phyloP scores from a whole-genome alignment of 805 yeast genomes.

The Metschnikowia hibisci region DNA sequence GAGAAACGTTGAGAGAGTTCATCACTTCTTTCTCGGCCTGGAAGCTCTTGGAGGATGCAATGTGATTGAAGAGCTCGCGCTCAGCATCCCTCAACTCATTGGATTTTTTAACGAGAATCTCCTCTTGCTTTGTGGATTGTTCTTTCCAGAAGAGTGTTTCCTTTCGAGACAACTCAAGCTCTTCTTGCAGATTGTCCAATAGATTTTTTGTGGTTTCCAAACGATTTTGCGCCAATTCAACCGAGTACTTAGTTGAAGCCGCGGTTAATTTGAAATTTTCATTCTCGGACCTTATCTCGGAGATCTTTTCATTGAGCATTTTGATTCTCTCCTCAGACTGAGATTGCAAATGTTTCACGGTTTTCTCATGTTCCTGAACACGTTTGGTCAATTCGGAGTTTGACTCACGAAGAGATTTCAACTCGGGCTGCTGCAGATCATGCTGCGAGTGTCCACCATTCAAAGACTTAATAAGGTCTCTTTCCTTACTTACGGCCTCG shows the following conservation, averaged over 20 bases:
- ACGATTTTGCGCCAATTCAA: constrained; percentile 53
- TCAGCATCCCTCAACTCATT: constrained; percentile 57
- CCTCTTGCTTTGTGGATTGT: constrained; percentile 40
- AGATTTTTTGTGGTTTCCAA: constrained; percentile 35
- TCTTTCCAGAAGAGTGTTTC: constrained; percentile 38
- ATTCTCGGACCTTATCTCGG: constrained; percentile 22
- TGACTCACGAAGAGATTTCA: constrained; percentile 23
- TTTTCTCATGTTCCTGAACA: constrained; percentile 36
- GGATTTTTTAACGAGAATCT: constrained; percentile 25
- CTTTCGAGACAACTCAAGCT: constrained; percentile 25
- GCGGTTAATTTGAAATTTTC: constrained; percentile 47
- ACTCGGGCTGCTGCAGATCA: constrained; percentile 15
- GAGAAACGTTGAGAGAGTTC: constrained; percentile 45
- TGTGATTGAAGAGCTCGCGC: constrained; percentile 40
- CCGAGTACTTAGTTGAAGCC: constrained; percentile 53
- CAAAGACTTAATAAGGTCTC: constrained; percentile 56
- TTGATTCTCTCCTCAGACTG: constrained; percentile 44
- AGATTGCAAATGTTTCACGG: constrained; percentile 28
- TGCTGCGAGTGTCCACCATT: background rate
- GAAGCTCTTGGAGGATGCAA: constrained; percentile 45
- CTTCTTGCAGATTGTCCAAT: constrained; percentile 26
- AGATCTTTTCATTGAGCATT: constrained; percentile 40
- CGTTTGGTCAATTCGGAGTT: constrained; percentile 32
- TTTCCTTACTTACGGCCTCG: constrained; percentile 55
- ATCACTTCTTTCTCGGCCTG: constrained; percentile 53